phyloP scores from a whole-genome alignment of 2,329 filamentous ascomycete species.

The Clarireedia monteithiana region DNA sequence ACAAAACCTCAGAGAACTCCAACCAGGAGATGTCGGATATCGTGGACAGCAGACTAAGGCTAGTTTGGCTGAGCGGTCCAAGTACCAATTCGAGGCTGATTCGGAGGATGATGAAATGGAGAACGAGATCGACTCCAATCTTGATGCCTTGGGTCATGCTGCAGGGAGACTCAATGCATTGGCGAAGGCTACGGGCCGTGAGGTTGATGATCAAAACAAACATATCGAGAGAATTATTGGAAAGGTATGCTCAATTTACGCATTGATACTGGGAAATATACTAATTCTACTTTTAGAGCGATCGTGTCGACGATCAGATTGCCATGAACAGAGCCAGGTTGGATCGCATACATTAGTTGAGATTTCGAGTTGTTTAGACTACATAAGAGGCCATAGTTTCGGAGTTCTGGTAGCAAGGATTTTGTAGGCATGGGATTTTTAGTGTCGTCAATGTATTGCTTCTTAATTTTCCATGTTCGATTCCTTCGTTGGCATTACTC shows the following conservation, averaged over 20 bases:
- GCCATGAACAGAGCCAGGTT: constrained; percentile 61
- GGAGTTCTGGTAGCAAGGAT: neutral
- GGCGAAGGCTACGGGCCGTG: constrained; percentile 64
- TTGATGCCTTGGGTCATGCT: constrained; percentile 51
- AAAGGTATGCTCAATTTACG: constrained; percentile 51
- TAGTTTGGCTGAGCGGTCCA: constrained; percentile 53
- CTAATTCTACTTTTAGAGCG: constrained; percentile 51
- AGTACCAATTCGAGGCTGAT: constrained; percentile 66
- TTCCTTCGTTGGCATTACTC: neutral
- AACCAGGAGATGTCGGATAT: constrained; percentile 27
- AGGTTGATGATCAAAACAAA: constrained; percentile 71
- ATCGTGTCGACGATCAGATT: constrained; percentile 74
- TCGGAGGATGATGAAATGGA: constrained; percentile 46
- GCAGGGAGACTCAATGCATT: constrained; percentile 66
- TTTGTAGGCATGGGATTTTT: neutral
- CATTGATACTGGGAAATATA: constrained; percentile 1
- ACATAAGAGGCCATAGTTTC: neutral
- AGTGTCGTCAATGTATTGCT: neutral
- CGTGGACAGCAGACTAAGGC: constrained; percentile 23
- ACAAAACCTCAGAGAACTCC: constrained; percentile 38
- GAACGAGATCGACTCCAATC: constrained; percentile 60
- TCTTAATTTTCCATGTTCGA: neutral
- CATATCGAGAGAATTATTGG: constrained; percentile 68
- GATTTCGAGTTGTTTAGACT: neutral
- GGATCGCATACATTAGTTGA: constrained; percentile 26